Evolutionary conservation across 1,139 yeast genomes (phyloP).

Genomic region (Yamadazyma atmosphaerica): DNA sequence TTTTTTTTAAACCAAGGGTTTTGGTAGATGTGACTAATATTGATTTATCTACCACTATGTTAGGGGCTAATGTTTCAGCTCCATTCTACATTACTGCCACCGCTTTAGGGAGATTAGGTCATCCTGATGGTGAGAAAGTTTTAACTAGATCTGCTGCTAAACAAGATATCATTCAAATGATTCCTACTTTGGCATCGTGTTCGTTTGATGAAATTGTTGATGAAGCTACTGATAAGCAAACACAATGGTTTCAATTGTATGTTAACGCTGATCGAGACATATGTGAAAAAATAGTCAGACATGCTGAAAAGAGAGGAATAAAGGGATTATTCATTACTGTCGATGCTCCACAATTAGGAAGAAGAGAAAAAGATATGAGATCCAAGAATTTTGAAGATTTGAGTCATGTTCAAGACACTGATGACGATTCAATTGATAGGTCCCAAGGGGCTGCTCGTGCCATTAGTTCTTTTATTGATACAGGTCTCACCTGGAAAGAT

Average conservation of each 20-base stretch:
- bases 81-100: slow-evolving; percentile 83
- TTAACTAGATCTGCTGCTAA: slow-evolving; percentile 72
- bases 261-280: slow-evolving; percentile 63
- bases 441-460: slow-evolving; percentile 89
- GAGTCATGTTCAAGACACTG: slow-evolving; percentile 62
- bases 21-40: slow-evolving; percentile 65
- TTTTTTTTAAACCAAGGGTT: slow-evolving; percentile 81
- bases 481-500: slow-evolving; percentile 70
- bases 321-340: slow-evolving; percentile 85
- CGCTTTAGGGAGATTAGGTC: slow-evolving; percentile 79
- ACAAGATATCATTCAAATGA: slow-evolving; percentile 74
- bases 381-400: slow-evolving; percentile 34
- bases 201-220: slow-evolving; percentile 70
- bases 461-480: slow-evolving; percentile 79
- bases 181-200: slow-evolving; percentile 77
- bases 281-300: slow-evolving; percentile 59
- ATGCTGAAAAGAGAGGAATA: slow-evolving; percentile 74
- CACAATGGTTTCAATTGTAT: slow-evolving; percentile 90
- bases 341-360: slow-evolving; percentile 94
- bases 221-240: slow-evolving; percentile 49
- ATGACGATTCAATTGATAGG: slow-evolving; percentile 53
- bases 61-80: slow-evolving; percentile 35
- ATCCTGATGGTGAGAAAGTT: slow-evolving; percentile 74
- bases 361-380: slow-evolving; percentile 73
- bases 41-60: slow-evolving; percentile 40